phyloP scores from a whole-genome alignment of 495 filamentous ascomycete species.

The Aspergillus sparsus region DNA sequence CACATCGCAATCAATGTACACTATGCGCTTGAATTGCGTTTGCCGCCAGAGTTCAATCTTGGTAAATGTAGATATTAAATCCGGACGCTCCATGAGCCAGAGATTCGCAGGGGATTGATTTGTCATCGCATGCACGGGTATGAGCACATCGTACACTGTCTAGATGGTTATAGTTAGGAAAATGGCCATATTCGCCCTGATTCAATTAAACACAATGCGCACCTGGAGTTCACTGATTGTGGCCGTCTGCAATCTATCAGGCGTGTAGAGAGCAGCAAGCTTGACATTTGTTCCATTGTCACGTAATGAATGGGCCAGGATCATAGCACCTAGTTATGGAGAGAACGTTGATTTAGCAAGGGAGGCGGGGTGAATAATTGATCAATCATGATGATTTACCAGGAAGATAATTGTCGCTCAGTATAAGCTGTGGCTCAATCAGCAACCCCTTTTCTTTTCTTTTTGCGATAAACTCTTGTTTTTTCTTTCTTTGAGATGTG shows the following conservation, averaged over 20 bases:
- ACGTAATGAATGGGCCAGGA: conserved; percentile 91
- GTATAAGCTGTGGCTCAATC: conserved; percentile 65
- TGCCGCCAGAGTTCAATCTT: conserved; percentile 96
- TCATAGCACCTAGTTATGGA: conserved; percentile 70
- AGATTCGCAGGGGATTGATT: conserved; percentile 81
- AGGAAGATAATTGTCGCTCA: conserved; percentile 88
- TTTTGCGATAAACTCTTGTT: too few species aligned
- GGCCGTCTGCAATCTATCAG: conserved; percentile 67
- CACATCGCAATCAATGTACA: conserved; percentile 91
- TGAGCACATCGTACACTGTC: conserved; percentile 85
- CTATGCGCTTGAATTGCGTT: conserved; percentile 83
- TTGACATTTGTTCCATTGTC: conserved; percentile 87
- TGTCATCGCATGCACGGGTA: conserved; percentile 75
- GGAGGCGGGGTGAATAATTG: conserved; percentile 1
- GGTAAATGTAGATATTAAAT: conserved; percentile 88
- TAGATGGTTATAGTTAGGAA: conserved; percentile 34
- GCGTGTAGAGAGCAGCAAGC: conserved; percentile 79
- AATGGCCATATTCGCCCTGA: neutral
- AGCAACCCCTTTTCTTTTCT: conserved; percentile 22
- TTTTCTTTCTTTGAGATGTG: neutral
- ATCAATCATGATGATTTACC: conserved; percentile 51
- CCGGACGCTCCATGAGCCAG: conserved; percentile 85
- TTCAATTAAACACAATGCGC: conserved; percentile 11
- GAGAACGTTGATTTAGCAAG: conserved; percentile 1
- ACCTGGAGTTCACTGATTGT: conserved; percentile 81